Conservation (phyloP, 2,329 filamentous ascomycete species). For the Pseudogymnoascus sp. region DNA sequence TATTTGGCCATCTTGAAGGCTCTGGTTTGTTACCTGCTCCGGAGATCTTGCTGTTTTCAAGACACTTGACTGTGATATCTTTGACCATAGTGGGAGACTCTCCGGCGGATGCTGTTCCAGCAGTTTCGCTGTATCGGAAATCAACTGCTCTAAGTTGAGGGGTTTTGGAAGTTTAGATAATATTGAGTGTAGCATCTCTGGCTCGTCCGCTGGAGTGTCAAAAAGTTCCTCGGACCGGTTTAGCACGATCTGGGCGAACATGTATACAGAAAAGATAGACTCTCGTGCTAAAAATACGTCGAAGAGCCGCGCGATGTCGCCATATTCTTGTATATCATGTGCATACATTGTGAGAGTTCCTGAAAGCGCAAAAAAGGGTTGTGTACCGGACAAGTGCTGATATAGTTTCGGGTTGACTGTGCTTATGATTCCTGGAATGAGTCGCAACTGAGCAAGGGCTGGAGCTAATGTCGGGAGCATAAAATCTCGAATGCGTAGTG, state of each 20-base stretch:
- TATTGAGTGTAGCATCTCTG: conserved; percentile 84
- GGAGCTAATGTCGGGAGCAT: conserved; percentile 86
- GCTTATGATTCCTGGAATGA: conserved; percentile 75
- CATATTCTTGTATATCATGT: conserved; percentile 86
- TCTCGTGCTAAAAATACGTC: conserved; percentile 83
- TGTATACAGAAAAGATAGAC: conserved; percentile 81
- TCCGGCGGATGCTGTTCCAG: conserved; percentile 64
- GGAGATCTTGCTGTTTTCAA: conserved; percentile 69
- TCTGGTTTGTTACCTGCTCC: conserved; percentile 43
- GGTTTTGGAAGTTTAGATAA: conserved; percentile 78
- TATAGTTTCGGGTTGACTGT: conserved; percentile 64
- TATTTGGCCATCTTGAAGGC: conserved; percentile 54
- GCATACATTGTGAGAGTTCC: conserved; percentile 93
- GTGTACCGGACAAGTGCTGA: conserved; percentile 64
- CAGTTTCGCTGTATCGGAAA: conserved; percentile 55
- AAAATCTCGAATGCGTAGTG: conserved; percentile 89
- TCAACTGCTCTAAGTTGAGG: conserved; percentile 70
- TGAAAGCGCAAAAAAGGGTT: conserved; percentile 89
- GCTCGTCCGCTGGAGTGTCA: conserved; percentile 70
- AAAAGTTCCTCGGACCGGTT: conserved; percentile 77
- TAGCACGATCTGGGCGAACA: conserved; percentile 83
- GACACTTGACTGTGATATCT: conserved; percentile 67
- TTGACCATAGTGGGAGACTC: conserved; percentile 59
- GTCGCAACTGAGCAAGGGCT: conserved; percentile 72
- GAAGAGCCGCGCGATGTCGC: conserved; percentile 81